Evolutionary conservation across 176 grass and related monocot genomes (phyloP), one percentile per base, ranked within the genome.

Genomic region (Aegilops bicornis): DNA sequence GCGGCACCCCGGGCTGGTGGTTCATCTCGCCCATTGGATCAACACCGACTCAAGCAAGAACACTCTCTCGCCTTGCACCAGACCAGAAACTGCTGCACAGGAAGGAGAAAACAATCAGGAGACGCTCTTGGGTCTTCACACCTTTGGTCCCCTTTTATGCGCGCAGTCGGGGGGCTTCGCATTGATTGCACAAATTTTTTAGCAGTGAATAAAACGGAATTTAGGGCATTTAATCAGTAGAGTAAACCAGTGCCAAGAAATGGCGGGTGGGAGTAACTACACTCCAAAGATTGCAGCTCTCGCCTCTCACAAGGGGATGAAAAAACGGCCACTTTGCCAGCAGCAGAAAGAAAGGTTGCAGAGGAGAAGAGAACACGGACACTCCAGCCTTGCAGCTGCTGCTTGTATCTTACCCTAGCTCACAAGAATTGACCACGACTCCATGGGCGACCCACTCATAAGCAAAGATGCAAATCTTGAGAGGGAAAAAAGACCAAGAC

Each of bases 21-120:
- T 91, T 78, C 56, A 23, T 91, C 86, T 91, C 90, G 27, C 90
- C 90, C 90, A 91, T 91, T 61, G 73, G 19, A 73, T 63, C 77
- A 77, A 64, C 67, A 60, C 36, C 35, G 56, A 32, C 69, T 58
- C 42, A 43, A 43, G 42, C 60, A 60, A 59, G 36, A 87, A 87
- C 47, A 9, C 45, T 11, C 45, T 11, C 80, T 65, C 68, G 47
- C 27, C 14, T 36, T 48, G 72, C 8, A 77, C 47, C 27, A 82
- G 11, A 77, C 47, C 27, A 82, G 63, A 82, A 50, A 63, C 75
- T 63, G 59, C 89, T 64, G 78, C 82, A 82, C 50, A 12, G 9
- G 37, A 50, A 54, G 27, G 22, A 58, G 35, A 58, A 42, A 72
- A 54, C 70, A 72, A 91, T 85, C 7, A 88, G 8, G 77, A n/a